Base-by-base conservation (phyloP, 1,284 basidiomycete genomes). In the Ganoderma leucocontextum region DNA sequence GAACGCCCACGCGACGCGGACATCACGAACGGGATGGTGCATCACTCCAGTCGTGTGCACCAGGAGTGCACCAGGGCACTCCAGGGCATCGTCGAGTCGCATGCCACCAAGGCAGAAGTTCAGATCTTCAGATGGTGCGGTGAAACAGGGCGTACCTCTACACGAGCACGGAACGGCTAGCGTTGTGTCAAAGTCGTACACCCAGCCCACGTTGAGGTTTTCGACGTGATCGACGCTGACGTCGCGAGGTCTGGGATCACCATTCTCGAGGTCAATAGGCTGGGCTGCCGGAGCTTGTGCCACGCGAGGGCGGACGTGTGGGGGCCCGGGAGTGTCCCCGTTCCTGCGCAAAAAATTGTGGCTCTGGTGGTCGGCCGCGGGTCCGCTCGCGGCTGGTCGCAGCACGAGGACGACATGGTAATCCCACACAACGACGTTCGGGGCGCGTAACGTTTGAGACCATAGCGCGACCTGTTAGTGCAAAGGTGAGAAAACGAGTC, bases 321-420 rank as follows among this genome's bases (percentile, higher is more conserved):
- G 44, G 44, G n/a, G 8, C 9, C 4, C 5, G 17, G 42, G 17
- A n/a, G n/a, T n/a, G 9, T 49, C 17, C 41, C 41, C 4, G 15
- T 42, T 42, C 15, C 17, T 12, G 47, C 12, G 33, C 35, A 33
- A 25, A 49, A 25, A 25, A 25, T 25, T 22, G 25, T 12, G 22
- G 12, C 5, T 49, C 12, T 65, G 38, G 49, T 64, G n/a, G 67
- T 25, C n/a, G n/a, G n/a, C n/a, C n/a, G n/a, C 42, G 41, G 65
- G 47, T 13, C 25, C 62, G 52, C 79, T 77, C 10, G 35, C 35
- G 33, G 55, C 35, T 38, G 33, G 33, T 58, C 83, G 82, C 42
- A 91, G 80, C 52, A 87, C 77, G 12, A 91, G 83, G 36, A 93
- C 78, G 72, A 91, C 91, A 75, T 94, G 92, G 77, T 94, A 93